Evolutionary conservation across 495 filamentous ascomycete species (phyloP), one percentile per base, ranked within the genome.

Genomic region (Penicillium goetzii): DNA sequence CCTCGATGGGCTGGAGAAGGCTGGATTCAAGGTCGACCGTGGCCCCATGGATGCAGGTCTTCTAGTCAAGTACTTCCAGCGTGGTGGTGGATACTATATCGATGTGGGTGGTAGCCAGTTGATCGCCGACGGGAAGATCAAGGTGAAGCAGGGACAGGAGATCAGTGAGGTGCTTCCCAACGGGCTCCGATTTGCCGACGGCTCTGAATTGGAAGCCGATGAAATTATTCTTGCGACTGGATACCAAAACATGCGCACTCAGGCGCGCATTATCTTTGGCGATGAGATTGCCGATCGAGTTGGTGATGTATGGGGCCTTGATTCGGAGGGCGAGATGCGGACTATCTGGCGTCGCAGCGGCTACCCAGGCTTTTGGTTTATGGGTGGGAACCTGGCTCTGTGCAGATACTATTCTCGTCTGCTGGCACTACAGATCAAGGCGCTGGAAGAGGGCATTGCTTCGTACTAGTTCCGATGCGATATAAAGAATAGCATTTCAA

Each of bases 181-280:
- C n/a, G 86, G 88, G 0, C 53, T 95, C 3, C 72, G 77, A 10
- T 87, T 97, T 54, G 83, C 78, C 0, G 90, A 95, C 68, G 90
- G 89, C 0, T 81, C 79, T 0, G 80, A 82, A 60, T 73, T 95
- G 0, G 82, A 88, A 59, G 91, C 91, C 0, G 92, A 96, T 65
- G 89, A 91, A 75, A 88, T 96, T 59, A 80, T 95, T 12, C 87
- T 93, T 62, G 92, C 92, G 14, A 96, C 92, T 15, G 92, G 92
- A 0, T 96, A 92, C 72, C 77, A 86, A 59, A 93, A 92, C 68
- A 97, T 95, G 91, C 77, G 84, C 43, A 87, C 85, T 1, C 74
- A 77, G 61, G 76, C 79, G 14, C 73, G 86, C 6, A 74, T 65
- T 25, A 87, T 94, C 49, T 88, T 97, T 56, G 90, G 91, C 0